Evolutionary conservation across 306 rosid genomes (phyloP).

Genomic region (Rubus idaeus): DNA sequence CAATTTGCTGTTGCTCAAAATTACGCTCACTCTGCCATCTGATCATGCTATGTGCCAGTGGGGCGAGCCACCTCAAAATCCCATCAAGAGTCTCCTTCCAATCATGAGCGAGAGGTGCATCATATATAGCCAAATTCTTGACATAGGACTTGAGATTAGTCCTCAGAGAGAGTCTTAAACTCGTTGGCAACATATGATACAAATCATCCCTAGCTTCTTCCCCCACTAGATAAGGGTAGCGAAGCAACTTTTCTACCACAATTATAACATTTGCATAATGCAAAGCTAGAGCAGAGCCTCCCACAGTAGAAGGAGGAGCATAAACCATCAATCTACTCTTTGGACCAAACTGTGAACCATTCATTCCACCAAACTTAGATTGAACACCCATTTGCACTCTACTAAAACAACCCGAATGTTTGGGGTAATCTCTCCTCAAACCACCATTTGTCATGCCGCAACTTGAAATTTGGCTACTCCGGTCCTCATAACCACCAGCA

Average conservation of each 20-base stretch:
- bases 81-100: constrained; percentile 90
- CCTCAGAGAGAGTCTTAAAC: constrained; percentile 71
- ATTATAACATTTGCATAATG: constrained; percentile 92
- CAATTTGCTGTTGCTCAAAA: constrained; percentile 79
- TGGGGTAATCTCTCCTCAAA: constrained; percentile 43
- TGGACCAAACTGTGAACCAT: constrained; percentile 52
- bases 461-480: constrained; percentile 41
- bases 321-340: constrained; percentile 54
- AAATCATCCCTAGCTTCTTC: constrained; percentile 93
- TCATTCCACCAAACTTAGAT: constrained; percentile 29
- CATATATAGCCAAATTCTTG: constrained; percentile 82
- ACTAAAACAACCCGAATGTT: constrained; percentile 38
- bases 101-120: constrained; percentile 95
- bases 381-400: constrained; percentile 42
- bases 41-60: constrained; percentile 89
- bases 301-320: constrained; percentile 81
- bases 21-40: constrained; percentile 97
- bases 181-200: constrained; percentile 86
- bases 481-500: constrained; percentile 40
- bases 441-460: constrained; percentile 34
- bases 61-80: constrained; percentile 75
- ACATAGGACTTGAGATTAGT: constrained; percentile 73
- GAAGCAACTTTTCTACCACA: constrained; percentile 82
- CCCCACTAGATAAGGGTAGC: constrained; percentile 83
- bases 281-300: constrained; percentile 88